Percentiles rank a stretch among this genome's conserved stretches.
Evolutionary conservation across 805 yeast species (phyloP).

Genomic region (Schizosaccharomyces lindneri): DNA sequence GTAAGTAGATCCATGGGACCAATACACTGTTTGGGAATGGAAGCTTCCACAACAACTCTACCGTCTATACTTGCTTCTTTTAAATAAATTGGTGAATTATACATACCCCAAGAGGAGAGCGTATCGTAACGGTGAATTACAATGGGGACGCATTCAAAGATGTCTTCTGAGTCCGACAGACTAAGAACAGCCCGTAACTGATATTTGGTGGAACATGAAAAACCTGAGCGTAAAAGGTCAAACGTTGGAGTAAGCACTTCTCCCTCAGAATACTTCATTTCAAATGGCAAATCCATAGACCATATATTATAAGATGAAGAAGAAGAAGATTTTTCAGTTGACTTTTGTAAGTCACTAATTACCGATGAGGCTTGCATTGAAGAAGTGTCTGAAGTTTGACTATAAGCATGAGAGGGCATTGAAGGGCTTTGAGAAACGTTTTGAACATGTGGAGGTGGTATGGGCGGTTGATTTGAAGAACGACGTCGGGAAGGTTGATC

Average conservation of each 20-base stretch:
- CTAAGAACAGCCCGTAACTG: neutral
- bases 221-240: neutral
- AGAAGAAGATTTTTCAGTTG: neutral
- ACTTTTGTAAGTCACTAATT: neutral
- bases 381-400: no score
- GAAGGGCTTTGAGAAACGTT: no score
- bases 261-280: neutral
- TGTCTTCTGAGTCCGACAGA: neutral
- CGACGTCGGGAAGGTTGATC: no score
- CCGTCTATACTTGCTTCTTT: neutral
- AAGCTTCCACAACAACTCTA: neutral
- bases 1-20: neutral
- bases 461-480: no score
- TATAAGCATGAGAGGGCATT: no score
- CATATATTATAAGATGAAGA: neutral
- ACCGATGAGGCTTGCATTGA: neutral
- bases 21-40: neutral
- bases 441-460: no score
- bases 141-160: neutral
- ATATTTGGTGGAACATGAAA: neutral
- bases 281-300: neutral
- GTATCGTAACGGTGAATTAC: neutral
- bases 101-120: conserved; percentile 3
- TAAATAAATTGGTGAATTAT: neutral
- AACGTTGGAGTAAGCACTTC: neutral